These are phyloP conservation scores for Venturia pyrina DNA, from an alignment of 2,329 filamentous ascomycete species.

Conservation along the genomic window DNA sequence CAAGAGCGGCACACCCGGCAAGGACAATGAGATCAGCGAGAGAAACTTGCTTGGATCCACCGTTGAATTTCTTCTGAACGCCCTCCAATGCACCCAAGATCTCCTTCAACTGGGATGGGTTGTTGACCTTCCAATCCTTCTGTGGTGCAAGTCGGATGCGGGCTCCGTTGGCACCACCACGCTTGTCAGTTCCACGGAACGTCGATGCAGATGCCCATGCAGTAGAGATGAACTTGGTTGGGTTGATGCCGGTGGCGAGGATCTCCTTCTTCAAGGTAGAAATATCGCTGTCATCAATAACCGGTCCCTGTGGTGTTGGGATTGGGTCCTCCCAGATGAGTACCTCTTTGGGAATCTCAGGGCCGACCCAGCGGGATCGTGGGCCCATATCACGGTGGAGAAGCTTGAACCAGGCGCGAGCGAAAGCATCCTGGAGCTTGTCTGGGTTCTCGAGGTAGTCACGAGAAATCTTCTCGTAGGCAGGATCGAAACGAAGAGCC, in stretches of 20 bases:
- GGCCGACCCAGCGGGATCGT: conserved; percentile 58
- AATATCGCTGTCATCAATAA: conserved; percentile 54
- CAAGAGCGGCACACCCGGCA: conserved; percentile 58
- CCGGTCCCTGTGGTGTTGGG: conserved; percentile 46
- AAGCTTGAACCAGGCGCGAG: conserved; percentile 74
- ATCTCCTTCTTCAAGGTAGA: conserved; percentile 21
- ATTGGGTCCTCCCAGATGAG: conserved; percentile 69
- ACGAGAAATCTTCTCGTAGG: conserved; percentile 66
- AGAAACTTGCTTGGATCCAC: conserved; percentile 55
- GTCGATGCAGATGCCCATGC: conserved; percentile 63
- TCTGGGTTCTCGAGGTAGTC: conserved; percentile 60
- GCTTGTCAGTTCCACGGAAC: conserved; percentile 69
- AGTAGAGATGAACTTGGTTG: conserved; percentile 51
- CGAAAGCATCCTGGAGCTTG: conserved; percentile 59
- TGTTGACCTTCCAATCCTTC: conserved; percentile 65
- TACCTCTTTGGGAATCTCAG: conserved; percentile 60
- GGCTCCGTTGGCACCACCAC: conserved; percentile 70
- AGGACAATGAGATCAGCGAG: conserved; percentile 72
- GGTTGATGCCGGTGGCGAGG: conserved; percentile 31
- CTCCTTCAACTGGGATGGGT: conserved; percentile 54
- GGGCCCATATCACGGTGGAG: conserved; percentile 73
- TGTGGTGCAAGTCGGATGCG: conserved; percentile 66
- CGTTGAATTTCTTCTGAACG: conserved; percentile 59
- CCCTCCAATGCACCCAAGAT: conserved; percentile 52
- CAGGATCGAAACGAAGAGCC: conserved; percentile 59